Conservation (phyloP, 495 filamentous ascomycete genomes). For the Tuber melanosporum region DNA sequence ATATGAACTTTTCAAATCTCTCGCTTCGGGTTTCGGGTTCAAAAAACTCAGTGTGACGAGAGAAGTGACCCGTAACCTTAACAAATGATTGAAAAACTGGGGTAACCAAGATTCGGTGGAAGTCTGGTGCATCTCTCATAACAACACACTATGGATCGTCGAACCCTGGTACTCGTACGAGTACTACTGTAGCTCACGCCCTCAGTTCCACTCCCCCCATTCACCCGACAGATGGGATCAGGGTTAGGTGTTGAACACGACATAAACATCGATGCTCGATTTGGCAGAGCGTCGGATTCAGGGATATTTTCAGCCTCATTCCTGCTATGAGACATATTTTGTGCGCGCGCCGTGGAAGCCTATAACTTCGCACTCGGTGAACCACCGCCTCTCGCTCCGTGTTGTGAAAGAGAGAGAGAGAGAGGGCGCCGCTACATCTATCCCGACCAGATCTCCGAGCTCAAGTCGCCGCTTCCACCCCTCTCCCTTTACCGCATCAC, state of each 20-base stretch:
- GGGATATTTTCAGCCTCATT: slow-evolving; percentile 32
- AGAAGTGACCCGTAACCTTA: background rate
- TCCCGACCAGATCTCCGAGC: background rate
- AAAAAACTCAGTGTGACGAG: background rate
- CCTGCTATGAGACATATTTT: slow-evolving; percentile 24
- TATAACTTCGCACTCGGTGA: slow-evolving; percentile 6
- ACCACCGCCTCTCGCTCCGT: slow-evolving; percentile 3
- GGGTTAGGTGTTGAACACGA: background rate
- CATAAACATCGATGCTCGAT: background rate
- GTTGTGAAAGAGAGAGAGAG: background rate
- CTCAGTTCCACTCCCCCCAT: background rate
- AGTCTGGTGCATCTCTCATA: background rate
- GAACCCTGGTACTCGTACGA: background rate
- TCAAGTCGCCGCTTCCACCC: background rate
- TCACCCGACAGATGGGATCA: slow-evolving; percentile 1
- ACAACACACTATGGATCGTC: background rate
- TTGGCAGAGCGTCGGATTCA: background rate
- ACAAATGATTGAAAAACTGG: background rate
- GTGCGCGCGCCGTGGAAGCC: slow-evolving; percentile 24
- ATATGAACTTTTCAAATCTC: background rate
- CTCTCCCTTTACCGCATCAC: slow-evolving; percentile 8
- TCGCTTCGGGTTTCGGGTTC: background rate
- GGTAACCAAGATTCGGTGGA: background rate
- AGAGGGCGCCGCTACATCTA: background rate
- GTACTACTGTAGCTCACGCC: background rate